A percentile compares a stretch with the other conserved stretches of the same genome.
These are phyloP conservation scores for Trypanosoma melophagium DNA, from an alignment of 208 protist species.

Conservation along the genomic window DNA sequence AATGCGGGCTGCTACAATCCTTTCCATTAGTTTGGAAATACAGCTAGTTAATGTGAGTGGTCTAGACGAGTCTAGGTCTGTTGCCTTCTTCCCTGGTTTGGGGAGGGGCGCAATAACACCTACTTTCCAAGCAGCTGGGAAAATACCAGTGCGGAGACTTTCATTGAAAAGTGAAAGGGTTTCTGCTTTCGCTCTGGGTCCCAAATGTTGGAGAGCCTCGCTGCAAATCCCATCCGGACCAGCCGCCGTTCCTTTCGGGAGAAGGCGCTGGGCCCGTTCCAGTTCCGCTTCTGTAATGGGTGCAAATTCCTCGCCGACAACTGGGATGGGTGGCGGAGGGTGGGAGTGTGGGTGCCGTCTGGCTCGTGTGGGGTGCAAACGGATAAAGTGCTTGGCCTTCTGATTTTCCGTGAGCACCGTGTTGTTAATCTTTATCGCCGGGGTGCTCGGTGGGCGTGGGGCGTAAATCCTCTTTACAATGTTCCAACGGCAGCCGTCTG, in stretches of 20 bases:
- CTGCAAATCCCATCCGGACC: not conserved
- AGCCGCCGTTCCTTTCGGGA: not conserved
- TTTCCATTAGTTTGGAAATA: constrained; percentile 27
- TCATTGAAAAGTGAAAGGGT: constrained; percentile 21
- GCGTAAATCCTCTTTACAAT: constrained; percentile 8
- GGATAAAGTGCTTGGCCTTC: not conserved
- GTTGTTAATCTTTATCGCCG: not conserved
- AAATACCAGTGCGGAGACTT: constrained; percentile 6
- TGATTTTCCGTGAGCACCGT: not conserved
- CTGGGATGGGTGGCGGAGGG: too few relatives aligned
- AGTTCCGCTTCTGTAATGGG: constrained; percentile 1
- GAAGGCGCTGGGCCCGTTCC: constrained; percentile 2
- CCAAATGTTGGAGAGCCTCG: constrained; percentile 9
- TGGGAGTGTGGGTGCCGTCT: not conserved
- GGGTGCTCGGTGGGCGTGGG: not conserved
- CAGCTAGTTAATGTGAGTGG: constrained; percentile 21
- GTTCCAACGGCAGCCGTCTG: constrained; percentile 7
- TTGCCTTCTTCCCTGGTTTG: constrained; percentile 21
- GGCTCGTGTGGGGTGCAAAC: not conserved
- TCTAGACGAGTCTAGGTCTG: constrained; percentile 9
- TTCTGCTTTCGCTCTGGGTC: not conserved
- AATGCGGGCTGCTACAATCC: constrained; percentile 21
- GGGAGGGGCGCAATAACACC: constrained; percentile 23
- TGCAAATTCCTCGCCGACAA: not conserved
- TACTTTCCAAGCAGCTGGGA: constrained; percentile 17